A percentile compares a stretch with the other conserved stretches of the same genome.
phyloP scores from a whole-genome alignment of 495 filamentous ascomycete genomes.

The Aspergillus bridgeri region DNA sequence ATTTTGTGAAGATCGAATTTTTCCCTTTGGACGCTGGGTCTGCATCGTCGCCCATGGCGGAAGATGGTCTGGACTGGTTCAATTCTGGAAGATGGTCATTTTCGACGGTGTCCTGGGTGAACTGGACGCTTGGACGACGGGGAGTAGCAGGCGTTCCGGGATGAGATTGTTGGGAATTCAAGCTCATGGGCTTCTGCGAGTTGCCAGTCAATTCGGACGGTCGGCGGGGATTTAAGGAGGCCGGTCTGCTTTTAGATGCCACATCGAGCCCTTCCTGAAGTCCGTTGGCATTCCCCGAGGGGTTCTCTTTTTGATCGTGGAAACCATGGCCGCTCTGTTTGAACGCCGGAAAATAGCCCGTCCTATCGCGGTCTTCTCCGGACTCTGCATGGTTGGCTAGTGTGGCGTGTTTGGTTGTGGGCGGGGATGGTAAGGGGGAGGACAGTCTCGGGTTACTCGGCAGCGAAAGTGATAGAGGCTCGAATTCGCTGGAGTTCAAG shows the following conservation, averaged over 20 bases:
- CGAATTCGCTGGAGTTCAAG: constrained; percentile 21
- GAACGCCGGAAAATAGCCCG: constrained; percentile 4
- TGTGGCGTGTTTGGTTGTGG: constrained; percentile 23
- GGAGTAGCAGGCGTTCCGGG: constrained; percentile 43
- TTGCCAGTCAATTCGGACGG: constrained; percentile 28
- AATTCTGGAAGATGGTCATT: constrained; percentile 35
- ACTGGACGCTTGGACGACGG: constrained; percentile 61
- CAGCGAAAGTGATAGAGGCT: constrained; percentile 21
- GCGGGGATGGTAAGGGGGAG: constrained; percentile 35
- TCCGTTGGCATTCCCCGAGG: constrained; percentile 7
- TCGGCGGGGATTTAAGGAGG: constrained; percentile 25
- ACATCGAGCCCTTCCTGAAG: constrained; percentile 21
- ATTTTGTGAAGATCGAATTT: constrained; percentile 62
- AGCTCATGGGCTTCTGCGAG: constrained; percentile 18
- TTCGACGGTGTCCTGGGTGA: constrained; percentile 50
- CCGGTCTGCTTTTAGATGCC: constrained; percentile 18
- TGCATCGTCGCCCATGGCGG: constrained; percentile 55
- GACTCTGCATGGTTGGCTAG: constrained; percentile 4
- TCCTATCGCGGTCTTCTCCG: constrained; percentile 7
- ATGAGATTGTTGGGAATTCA: constrained; percentile 26
- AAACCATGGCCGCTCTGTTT: constrained; percentile 3
- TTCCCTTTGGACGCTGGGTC: constrained; percentile 50
- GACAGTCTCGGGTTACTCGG: constrained; percentile 26
- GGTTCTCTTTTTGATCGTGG: constrained; percentile 21
- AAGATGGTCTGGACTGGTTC: constrained; percentile 51